Evolutionary conservation across 352 stramenopile species (phyloP).

Genomic region (Globisporangium cylindrosporum): DNA sequence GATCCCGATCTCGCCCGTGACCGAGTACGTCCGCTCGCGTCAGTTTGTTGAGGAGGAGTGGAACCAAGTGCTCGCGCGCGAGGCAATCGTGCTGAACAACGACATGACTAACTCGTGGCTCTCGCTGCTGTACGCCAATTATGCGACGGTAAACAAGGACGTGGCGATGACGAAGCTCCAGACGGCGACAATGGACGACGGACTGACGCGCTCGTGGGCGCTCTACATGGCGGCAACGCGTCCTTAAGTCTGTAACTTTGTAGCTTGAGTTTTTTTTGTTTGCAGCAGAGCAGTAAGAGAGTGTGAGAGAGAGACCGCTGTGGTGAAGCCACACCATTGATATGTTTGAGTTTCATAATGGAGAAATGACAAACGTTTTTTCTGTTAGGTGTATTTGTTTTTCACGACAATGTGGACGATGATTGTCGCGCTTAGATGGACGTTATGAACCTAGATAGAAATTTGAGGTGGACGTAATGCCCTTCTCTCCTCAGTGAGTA

Average conservation of each 20-base stretch:
- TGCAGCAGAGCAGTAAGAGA: not conserved
- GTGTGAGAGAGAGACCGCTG: not conserved
- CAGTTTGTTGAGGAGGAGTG: constrained; percentile 66
- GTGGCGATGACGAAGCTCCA: constrained; percentile 50
- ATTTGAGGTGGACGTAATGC: not conserved
- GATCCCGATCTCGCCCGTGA: constrained; percentile 62
- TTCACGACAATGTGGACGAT: not conserved
- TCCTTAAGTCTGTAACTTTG: constrained; percentile 4
- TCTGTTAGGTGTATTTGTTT: not conserved
- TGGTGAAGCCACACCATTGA: not conserved
- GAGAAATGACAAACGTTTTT: not conserved
- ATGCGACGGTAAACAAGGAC: constrained; percentile 53
- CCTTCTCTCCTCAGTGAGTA: not conserved
- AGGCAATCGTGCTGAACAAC: constrained; percentile 38
- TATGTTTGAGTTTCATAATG: not conserved
- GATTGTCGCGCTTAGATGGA: not conserved
- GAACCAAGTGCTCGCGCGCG: constrained; percentile 43
- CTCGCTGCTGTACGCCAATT: constrained; percentile 74
- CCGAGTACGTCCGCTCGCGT: constrained; percentile 44
- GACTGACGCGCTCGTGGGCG: constrained; percentile 78
- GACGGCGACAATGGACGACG: constrained; percentile 59
- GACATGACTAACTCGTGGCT: constrained; percentile 63
- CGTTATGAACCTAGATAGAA: not conserved
- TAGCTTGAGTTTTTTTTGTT: not conserved
- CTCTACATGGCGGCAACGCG: constrained; percentile 62